A percentile compares a stretch with the other conserved stretches of the same genome.
Evolutionary conservation across 805 yeast species (phyloP).

Genomic region (Metschnikowia gelsemii): DNA sequence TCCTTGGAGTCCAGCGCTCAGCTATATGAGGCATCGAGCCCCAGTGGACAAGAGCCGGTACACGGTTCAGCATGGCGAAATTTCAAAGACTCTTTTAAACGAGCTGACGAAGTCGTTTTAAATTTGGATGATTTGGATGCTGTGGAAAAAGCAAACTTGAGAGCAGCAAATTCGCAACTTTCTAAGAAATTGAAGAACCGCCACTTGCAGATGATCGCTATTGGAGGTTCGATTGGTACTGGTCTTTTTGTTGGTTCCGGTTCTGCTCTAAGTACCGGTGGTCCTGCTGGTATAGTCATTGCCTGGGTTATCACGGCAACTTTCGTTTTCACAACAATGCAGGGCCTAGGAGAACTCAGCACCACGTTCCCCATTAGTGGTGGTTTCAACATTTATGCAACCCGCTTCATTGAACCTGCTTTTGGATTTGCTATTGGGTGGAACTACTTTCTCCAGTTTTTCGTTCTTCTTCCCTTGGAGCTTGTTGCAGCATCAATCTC

Average conservation of each 20-base stretch:
- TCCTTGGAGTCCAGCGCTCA: constrained; percentile 8
- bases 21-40: constrained; percentile 9
- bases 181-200: constrained; percentile 44
- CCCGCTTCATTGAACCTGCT: constrained; percentile 65
- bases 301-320: constrained; percentile 40
- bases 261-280: constrained; percentile 58
- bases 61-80: constrained; percentile 18
- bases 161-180: constrained; percentile 25
- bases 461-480: constrained; percentile 65
- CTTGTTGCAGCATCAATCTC: constrained; percentile 62
- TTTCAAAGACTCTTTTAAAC: constrained; percentile 37
- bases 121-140: constrained; percentile 25
- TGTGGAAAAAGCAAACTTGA: constrained; percentile 30
- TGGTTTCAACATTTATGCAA: constrained; percentile 54
- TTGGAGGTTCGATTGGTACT: constrained; percentile 83
- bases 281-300: constrained; percentile 59
- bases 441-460: constrained; percentile 57
- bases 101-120: constrained; percentile 26
- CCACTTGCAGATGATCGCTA: constrained; percentile 77
- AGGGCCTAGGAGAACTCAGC: constrained; percentile 50
- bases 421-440: constrained; percentile 72
- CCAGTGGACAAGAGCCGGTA: neutral
- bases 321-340: constrained; percentile 35
- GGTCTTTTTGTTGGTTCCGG: constrained; percentile 80
- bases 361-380: constrained; percentile 53